Percentiles rank a stretch among this genome's conserved stretches.
Conservation (phyloP, 2,329 filamentous ascomycete genomes). For the Alternaria arborescens region DNA sequence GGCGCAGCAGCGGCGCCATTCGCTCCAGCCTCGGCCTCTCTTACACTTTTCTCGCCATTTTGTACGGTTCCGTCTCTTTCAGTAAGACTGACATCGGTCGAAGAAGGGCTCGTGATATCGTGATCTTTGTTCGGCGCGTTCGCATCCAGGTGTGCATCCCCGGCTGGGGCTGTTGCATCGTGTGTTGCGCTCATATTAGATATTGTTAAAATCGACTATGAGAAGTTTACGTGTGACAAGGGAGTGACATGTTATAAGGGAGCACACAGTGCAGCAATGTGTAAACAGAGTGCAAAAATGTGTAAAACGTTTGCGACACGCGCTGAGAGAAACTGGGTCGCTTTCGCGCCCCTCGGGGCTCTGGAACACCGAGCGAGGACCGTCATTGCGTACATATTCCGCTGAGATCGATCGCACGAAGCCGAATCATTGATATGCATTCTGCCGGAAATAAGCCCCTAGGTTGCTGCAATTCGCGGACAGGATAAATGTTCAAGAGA, state of each 20-base stretch:
- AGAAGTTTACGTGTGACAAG: neutral
- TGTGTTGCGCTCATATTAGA: conserved; percentile 16
- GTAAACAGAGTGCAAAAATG: neutral
- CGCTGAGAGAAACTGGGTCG: conserved; percentile 3
- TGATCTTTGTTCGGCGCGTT: conserved; percentile 21
- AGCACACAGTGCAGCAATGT: neutral
- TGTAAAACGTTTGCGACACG: conserved; percentile 2
- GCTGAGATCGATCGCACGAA: conserved; percentile 17
- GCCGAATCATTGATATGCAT: neutral
- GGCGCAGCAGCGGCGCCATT: conserved; percentile 19
- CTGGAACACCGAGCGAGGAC: conserved; percentile 12
- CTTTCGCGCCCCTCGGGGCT: conserved; percentile 9
- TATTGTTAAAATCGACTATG: neutral
- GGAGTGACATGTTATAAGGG: conserved; percentile 9
- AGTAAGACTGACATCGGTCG: conserved; percentile 25
- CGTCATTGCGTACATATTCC: conserved; percentile 11
- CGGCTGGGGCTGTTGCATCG: conserved; percentile 6
- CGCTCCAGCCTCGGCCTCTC: conserved; percentile 10
- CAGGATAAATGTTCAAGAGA: neutral
- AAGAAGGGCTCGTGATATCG: conserved; percentile 21
- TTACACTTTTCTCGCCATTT: neutral
- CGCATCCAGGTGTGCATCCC: conserved; percentile 1
- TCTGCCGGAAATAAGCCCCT: conserved; percentile 5
- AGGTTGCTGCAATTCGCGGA: neutral
- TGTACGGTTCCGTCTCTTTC: conserved; percentile 18